Conservation (phyloP, 148 eudicot genomes). For the Rhododendron kiyosumense region DNA sequence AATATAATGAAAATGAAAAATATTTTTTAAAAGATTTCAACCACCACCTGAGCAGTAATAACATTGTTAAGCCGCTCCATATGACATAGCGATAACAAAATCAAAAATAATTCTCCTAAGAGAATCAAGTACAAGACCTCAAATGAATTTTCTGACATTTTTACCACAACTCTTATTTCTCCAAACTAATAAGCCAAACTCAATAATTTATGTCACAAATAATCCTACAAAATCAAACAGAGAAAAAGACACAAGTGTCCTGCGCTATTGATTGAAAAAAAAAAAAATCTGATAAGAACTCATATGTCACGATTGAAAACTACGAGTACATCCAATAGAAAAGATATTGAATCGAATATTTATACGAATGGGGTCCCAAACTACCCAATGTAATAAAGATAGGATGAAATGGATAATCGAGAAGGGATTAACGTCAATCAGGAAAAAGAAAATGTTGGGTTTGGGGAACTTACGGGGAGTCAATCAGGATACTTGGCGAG, state of each 20-base stretch:
- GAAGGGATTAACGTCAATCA: background rate
- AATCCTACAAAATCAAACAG: background rate
- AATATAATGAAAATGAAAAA: no score
- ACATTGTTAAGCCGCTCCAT: background rate
- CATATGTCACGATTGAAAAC: background rate
- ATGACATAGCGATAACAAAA: background rate
- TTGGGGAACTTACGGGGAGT: slow-evolving; percentile 46
- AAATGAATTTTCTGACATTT: background rate
- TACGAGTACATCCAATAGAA: background rate
- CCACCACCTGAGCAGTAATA: slow-evolving; percentile 56
- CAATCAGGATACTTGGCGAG: slow-evolving; percentile 83
- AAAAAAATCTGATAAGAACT: background rate
- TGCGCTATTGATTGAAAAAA: background rate
- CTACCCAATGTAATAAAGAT: background rate
- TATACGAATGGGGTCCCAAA: background rate
- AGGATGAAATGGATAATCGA: background rate
- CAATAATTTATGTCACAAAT: background rate
- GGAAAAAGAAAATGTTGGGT: background rate
- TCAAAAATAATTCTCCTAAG: background rate
- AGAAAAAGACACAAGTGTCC: background rate
- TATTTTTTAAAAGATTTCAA: no score
- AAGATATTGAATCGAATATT: background rate
- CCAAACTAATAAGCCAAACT: background rate
- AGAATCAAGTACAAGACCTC: background rate
- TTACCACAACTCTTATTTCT: background rate